These are phyloP conservation scores for Penicillium bialowiezense DNA, from an alignment of 495 filamentous ascomycete species.

Conservation along the genomic window DNA sequence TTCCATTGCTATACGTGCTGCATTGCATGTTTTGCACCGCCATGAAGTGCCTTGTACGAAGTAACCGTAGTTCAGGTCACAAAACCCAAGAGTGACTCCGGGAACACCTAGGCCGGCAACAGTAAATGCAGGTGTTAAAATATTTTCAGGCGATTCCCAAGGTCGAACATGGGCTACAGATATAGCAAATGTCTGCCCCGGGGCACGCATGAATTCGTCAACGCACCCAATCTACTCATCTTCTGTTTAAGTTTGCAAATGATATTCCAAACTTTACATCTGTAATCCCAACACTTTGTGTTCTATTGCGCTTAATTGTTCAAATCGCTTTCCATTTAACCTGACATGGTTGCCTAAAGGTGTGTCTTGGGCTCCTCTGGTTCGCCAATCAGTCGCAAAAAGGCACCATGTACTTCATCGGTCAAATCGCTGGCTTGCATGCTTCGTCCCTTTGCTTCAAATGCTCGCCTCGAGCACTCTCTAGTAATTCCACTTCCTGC, in stretches of 20 bases:
- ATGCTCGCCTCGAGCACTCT: constrained; percentile 87
- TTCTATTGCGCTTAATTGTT: neutral
- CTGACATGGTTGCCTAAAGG: constrained; percentile 21
- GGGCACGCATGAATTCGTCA: no score
- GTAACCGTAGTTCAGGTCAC: neutral
- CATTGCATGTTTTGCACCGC: neutral
- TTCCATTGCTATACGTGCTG: neutral
- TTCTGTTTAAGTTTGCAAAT: no score
- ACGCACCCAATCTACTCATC: no score
- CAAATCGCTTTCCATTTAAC: neutral
- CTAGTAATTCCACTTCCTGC: constrained; percentile 84
- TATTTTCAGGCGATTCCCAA: no score
- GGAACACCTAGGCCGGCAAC: no score
- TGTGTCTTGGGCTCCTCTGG: constrained; percentile 44
- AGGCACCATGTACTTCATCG: constrained; percentile 81
- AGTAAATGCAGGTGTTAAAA: no score
- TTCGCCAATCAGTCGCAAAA: constrained; percentile 69
- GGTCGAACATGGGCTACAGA: no score
- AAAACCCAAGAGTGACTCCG: no score
- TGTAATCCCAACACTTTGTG: neutral
- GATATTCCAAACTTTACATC: no score
- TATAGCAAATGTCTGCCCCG: no score
- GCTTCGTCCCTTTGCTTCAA: constrained; percentile 80
- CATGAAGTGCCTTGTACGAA: neutral
- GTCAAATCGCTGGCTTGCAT: constrained; percentile 95